A percentile compares a stretch with the other conserved stretches of the same genome.
These are phyloP conservation scores for Huntiella abstrusa DNA, from an alignment of 2,329 filamentous ascomycete species.

Conservation along the genomic window DNA sequence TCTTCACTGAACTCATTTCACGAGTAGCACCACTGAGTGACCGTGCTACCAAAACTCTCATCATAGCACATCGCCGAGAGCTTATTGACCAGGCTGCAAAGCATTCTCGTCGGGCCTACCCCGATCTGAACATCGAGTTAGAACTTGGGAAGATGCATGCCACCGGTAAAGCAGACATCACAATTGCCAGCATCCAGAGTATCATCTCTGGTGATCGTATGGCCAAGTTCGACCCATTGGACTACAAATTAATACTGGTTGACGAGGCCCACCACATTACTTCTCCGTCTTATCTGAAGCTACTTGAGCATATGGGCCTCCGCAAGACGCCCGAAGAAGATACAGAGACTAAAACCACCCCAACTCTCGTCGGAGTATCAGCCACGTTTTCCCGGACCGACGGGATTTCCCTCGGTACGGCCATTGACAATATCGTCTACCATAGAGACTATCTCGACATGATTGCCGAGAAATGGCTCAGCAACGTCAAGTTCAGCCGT, in stretches of 20 bases:
- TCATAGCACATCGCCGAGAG: constrained; percentile 81
- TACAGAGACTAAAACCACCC: constrained; percentile 19
- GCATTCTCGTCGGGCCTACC: constrained; percentile 69
- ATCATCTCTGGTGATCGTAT: constrained; percentile 60
- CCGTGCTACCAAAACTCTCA: constrained; percentile 57
- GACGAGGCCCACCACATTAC: constrained; percentile 97
- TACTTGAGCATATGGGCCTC: constrained; percentile 63
- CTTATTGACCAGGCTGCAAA: constrained; percentile 82
- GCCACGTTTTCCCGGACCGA: constrained; percentile 66
- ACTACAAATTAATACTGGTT: constrained; percentile 80
- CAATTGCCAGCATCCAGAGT: constrained; percentile 76
- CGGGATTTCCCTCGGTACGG: constrained; percentile 60
- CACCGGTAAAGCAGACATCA: constrained; percentile 73
- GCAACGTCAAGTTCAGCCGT: constrained; percentile 84
- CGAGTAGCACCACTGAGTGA: constrained; percentile 41
- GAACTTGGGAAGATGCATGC: constrained; percentile 74
- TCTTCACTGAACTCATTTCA: constrained; percentile 89
- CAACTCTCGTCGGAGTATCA: constrained; percentile 73
- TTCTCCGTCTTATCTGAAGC: constrained; percentile 56
- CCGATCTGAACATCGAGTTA: constrained; percentile 62
- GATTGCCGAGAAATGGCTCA: constrained; percentile 78
- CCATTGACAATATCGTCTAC: constrained; percentile 90
- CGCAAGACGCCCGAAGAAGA: constrained; percentile 23
- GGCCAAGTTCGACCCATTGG: constrained; percentile 58
- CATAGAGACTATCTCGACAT: constrained; percentile 56